phyloP scores from a whole-genome alignment of 352 stramenopile species.

The Globisporangium spiculum region DNA sequence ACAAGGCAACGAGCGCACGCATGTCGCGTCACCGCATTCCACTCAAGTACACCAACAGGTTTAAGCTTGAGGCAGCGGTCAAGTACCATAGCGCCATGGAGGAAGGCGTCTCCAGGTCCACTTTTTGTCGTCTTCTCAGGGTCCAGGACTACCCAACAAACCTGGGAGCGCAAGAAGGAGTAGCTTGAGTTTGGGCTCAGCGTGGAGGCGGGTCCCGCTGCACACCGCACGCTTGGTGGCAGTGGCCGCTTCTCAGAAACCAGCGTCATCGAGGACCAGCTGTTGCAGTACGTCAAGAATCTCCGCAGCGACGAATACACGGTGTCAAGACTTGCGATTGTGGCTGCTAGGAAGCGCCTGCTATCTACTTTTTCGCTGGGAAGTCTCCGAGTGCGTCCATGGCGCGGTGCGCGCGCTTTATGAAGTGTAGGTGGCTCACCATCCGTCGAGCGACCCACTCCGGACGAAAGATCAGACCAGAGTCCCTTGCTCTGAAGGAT shows the following conservation, averaged over 20 bases:
- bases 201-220: background rate
- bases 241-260: background rate
- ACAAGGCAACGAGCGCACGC: background rate
- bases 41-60: conserved; percentile 1
- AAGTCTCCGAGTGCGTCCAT: background rate
- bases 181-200: background rate
- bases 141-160: background rate
- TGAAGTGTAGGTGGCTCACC: background rate
- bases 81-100: background rate
- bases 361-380: background rate
- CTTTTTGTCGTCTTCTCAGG: background rate
- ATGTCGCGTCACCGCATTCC: background rate
- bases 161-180: background rate
- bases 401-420: background rate
- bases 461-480: background rate
- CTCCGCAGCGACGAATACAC: background rate
- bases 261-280: conserved; percentile 1
- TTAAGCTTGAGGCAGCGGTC: conserved; percentile 3
- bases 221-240: background rate
- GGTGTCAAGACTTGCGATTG: conserved; percentile 2
- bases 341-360: background rate
- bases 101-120: background rate
- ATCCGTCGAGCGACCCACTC: background rate
- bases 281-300: background rate
- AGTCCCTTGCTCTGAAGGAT: background rate